Evolutionary conservation across 2,329 filamentous ascomycete genomes (phyloP).

Genomic region (Chrysoporthe puriensis): DNA sequence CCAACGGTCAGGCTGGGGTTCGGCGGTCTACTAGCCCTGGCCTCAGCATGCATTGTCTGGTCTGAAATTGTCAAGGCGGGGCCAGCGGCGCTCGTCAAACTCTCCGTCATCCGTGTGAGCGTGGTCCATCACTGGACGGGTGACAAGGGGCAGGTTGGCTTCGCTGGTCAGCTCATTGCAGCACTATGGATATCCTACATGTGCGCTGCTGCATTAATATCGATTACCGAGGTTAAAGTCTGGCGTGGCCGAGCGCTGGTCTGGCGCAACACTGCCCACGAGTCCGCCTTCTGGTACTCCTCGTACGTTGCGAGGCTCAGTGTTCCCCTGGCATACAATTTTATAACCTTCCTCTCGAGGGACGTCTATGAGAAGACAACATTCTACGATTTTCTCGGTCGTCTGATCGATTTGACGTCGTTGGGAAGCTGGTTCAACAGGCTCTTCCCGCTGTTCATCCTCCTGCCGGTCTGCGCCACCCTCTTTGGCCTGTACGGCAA

Average conservation of each 20-base stretch:
- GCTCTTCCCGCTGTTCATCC: constrained; percentile 85
- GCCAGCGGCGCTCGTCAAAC: constrained; percentile 61
- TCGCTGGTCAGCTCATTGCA: constrained; percentile 83
- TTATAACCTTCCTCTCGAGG: constrained; percentile 82
- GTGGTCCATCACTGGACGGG: constrained; percentile 77
- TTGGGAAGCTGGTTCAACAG: constrained; percentile 84
- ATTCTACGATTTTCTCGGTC: constrained; percentile 86
- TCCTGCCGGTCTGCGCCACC: constrained; percentile 83
- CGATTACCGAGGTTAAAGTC: constrained; percentile 92
- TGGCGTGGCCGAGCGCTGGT: constrained; percentile 95
- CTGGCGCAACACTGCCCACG: constrained; percentile 85
- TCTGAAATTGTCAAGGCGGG: constrained; percentile 86
- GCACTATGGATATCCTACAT: constrained; percentile 94
- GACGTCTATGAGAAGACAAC: constrained; percentile 75
- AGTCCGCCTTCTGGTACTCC: constrained; percentile 95
- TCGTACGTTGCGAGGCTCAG: constrained; percentile 90
- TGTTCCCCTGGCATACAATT: constrained; percentile 94
- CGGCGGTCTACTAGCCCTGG: constrained; percentile 70
- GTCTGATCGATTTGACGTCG: constrained; percentile 79
- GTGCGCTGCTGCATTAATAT: constrained; percentile 85
- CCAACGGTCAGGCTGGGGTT: constrained; percentile 68
- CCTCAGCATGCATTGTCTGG: constrained; percentile 86
- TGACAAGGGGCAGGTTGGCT: constrained; percentile 75
- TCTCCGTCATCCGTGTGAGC: constrained; percentile 70
- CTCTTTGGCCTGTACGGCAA: constrained; percentile 88